Evolutionary conservation across 306 rosid genomes (phyloP).

Genomic region (Pachyrhizus erosus): DNA sequence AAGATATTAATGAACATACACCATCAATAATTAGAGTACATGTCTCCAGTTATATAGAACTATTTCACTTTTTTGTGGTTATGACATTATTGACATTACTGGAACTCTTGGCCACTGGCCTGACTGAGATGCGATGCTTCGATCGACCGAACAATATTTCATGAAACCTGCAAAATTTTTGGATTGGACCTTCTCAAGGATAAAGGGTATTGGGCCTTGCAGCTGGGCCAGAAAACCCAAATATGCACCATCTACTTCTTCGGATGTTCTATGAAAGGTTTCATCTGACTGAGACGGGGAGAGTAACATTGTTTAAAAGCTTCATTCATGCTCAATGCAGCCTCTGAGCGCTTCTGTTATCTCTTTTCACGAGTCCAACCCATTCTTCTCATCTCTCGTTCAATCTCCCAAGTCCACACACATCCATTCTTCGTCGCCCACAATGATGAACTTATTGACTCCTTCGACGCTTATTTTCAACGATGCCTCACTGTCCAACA

Average conservation of each 20-base stretch:
- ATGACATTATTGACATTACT: no score
- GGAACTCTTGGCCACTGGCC: no score
- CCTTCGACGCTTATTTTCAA: constrained; percentile 52
- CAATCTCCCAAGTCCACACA: constrained; percentile 31
- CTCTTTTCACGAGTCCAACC: constrained; percentile 21
- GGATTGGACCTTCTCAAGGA: no score
- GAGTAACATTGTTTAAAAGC: background rate
- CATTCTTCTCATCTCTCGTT: constrained; percentile 8
- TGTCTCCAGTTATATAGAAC: no score
- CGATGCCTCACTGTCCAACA: constrained; percentile 55
- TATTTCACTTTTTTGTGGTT: no score
- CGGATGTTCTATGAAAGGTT: no score
- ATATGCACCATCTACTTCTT: background rate
- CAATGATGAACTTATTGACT: constrained; percentile 52
- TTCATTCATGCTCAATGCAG: constrained; percentile 60
- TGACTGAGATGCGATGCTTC: no score
- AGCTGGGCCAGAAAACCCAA: background rate
- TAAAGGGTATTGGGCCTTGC: background rate
- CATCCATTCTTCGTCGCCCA: background rate
- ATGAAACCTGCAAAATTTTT: no score
- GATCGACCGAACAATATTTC: no score
- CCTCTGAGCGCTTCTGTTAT: constrained; percentile 34
- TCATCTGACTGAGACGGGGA: background rate
- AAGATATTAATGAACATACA: no score
- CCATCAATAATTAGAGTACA: no score